Base-by-base conservation (phyloP, 2,329 filamentous ascomycete genomes). In the Colletotrichum navitas region DNA sequence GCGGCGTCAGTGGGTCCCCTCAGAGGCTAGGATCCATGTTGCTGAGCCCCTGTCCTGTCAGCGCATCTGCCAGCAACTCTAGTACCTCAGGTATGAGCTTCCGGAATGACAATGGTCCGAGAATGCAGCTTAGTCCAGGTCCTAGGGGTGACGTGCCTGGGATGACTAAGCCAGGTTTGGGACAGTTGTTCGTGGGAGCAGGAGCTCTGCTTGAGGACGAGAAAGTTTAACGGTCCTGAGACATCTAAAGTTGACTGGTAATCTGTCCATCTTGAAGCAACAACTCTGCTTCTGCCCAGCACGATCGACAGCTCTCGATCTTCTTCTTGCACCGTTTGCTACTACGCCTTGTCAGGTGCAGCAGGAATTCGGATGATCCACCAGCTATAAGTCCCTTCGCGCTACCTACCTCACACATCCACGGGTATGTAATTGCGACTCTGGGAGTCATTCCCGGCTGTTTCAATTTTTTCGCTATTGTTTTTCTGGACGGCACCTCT, bases 181-280 rank as follows among this genome's bases (percentile, higher is more conserved):
- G 71, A 73, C 71, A 73, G 63, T 60, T 73, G 67, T 73, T 64
- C 67, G 63, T 64, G 63, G 52, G 24, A 63, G 67, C 21, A 49
- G 56, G 59, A 67, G 68, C 71, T 71, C 54, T 43, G 1, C 47
- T 52, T 43, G 39, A 26, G 21, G 39, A 55, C 24, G 55, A n/a
- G 24, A 65, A 71, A 72, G 70, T 56, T 71, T 39, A 26, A 24
- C 36, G 16, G 55, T n/a, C 32, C 58, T 62, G 68, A 68, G 52
- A 68, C 59, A 39, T 34, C 21, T 16, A 54, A 58, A 52, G 45
- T 47, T 36, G 62, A 59, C 59, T 55, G 52, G 68, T 64, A 45
- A 71, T 71, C 68, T 71, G 68, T 68, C 47, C 65, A 68, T n/a
- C 58, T 63, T 1, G 32, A 34, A 63, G 52, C 63, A 32, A 47